A percentile compares a stretch with the other conserved stretches of the same genome.
Evolutionary conservation across 768 basidiomycete genomes (phyloP).

Genomic region (Termitomyces bulborhizus): DNA sequence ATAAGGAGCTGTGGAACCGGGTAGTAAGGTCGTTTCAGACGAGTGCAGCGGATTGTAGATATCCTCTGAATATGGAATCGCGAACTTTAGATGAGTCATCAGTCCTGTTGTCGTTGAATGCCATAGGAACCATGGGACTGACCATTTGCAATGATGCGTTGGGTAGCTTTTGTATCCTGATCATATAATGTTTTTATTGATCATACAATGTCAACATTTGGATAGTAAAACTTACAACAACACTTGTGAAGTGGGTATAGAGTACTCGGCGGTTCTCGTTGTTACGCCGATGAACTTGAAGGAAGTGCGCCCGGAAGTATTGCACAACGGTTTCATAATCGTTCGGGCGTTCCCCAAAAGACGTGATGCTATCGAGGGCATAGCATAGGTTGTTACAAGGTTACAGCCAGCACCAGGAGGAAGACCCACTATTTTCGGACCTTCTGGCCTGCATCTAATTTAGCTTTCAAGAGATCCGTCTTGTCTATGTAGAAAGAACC

Average conservation of each 20-base stretch:
- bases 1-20: not conserved
- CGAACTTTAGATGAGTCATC: slow-evolving; percentile 37
- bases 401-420: not conserved
- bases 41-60: slow-evolving; percentile 65
- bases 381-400: not conserved
- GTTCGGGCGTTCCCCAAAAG: slow-evolving; percentile 75
- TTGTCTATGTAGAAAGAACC: slow-evolving; percentile 42
- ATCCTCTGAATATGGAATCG: slow-evolving; percentile 72
- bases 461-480: slow-evolving; percentile 69
- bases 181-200: not conserved
- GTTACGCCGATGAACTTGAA: slow-evolving; percentile 74
- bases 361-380: slow-evolving; percentile 53
- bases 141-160: slow-evolving; percentile 81
- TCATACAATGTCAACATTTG: not conserved
- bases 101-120: slow-evolving; percentile 4
- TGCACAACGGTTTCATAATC: slow-evolving; percentile 77
- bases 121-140: slow-evolving; percentile 15
- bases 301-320: slow-evolving; percentile 85
- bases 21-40: slow-evolving; percentile 33
- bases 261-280: slow-evolving; percentile 77
- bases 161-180: slow-evolving; percentile 79
- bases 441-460: slow-evolving; percentile 61
- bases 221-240: slow-evolving; percentile 45
- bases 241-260: slow-evolving; percentile 78
- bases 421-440: slow-evolving; percentile 73